Conservation (phyloP, 2,329 filamentous ascomycete species). For the Botryotinia globosa region DNA sequence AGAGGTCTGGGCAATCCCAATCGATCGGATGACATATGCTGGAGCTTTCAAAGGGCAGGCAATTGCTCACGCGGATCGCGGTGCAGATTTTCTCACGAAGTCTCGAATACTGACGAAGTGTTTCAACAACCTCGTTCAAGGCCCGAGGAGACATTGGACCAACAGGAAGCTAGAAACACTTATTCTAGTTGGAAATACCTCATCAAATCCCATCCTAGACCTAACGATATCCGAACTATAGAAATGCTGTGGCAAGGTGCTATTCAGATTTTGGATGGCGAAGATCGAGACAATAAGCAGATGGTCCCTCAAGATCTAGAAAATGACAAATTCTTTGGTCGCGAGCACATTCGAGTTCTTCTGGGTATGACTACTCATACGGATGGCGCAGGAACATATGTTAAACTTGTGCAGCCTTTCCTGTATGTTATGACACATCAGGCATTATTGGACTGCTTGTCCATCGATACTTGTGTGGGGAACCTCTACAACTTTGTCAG, state of each 20-base stretch:
- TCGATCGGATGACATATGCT: not conserved
- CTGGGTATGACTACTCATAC: not conserved
- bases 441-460: conserved; percentile 15
- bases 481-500: conserved; percentile 11
- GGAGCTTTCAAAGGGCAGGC: not conserved
- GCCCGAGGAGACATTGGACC: conserved; percentile 23
- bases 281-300: conserved; percentile 25
- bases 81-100: not conserved
- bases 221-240: conserved; percentile 23
- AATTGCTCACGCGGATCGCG: not conserved
- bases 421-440: conserved; percentile 10
- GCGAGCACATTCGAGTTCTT: conserved; percentile 5
- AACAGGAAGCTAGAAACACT: conserved; percentile 16
- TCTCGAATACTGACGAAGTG: not conserved
- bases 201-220: conserved; percentile 20
- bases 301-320: conserved; percentile 26
- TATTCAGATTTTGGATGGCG: conserved; percentile 23
- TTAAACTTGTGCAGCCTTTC: conserved; percentile 11
- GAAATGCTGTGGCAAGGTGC: conserved; percentile 23
- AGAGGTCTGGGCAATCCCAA: not conserved
- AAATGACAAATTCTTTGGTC: conserved; percentile 8
- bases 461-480: conserved; percentile 15
- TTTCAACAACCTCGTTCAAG: not conserved
- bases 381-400: not conserved
- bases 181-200: conserved; percentile 27